phyloP scores from a whole-genome alignment of 2,329 filamentous ascomycete genomes.

The Mycosphaerelloides madeirae region DNA sequence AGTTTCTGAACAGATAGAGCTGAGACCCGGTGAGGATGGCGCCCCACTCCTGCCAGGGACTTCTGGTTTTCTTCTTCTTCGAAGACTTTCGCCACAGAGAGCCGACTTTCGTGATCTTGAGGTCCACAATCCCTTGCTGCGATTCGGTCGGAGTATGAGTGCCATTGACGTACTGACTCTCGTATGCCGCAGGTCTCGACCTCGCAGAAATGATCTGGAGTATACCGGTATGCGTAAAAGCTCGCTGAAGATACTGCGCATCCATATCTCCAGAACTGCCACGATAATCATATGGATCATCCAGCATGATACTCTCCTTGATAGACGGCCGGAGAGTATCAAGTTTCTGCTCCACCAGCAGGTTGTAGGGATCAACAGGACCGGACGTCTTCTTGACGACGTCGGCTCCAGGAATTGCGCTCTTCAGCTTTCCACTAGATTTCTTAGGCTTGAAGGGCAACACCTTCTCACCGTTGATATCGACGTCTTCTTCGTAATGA shows the following conservation, averaged over 20 bases:
- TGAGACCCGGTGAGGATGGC: conserved; percentile 94
- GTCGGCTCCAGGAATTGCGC: conserved; percentile 53
- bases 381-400: conserved; percentile 65
- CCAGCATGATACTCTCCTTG: conserved; percentile 85
- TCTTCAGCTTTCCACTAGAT: conserved; percentile 57
- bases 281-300: conserved; percentile 86
- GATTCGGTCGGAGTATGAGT: conserved; percentile 63
- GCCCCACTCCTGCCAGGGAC: conserved; percentile 98
- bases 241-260: conserved; percentile 74
- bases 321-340: conserved; percentile 78
- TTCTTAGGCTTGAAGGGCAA: conserved; percentile 65
- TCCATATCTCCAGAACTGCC: conserved; percentile 73
- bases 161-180: conserved; percentile 56
- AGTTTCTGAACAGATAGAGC: conserved; percentile 93
- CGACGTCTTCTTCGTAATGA: conserved; percentile 88
- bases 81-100: conserved; percentile 88
- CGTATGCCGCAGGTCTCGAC: conserved; percentile 91
- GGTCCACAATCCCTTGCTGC: conserved; percentile 89
- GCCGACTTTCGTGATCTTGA: conserved; percentile 95
- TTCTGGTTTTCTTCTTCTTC: conserved; percentile 91
- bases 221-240: conserved; percentile 86
- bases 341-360: conserved; percentile 86
- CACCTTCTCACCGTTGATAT: conserved; percentile 70
- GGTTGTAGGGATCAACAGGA: conserved; percentile 80
- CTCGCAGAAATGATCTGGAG: conserved; percentile 92